Evolutionary conservation across 768 basidiomycete species (phyloP).

Genomic region (Neoboletus subvelutipes): DNA sequence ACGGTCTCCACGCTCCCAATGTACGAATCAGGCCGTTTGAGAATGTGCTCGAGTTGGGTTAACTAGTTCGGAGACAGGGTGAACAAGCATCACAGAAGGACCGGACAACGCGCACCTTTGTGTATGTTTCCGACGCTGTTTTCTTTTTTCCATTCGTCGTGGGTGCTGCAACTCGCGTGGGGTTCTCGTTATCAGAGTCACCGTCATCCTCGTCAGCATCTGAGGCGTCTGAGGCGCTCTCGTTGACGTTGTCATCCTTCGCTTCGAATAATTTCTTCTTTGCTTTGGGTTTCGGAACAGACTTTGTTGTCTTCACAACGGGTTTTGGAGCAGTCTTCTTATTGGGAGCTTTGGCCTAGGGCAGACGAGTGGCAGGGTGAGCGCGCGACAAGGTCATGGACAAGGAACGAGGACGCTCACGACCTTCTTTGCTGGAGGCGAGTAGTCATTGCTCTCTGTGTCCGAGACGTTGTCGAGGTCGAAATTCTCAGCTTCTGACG

Average conservation of each 20-base stretch:
- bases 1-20: constrained; percentile 94
- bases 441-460: constrained; percentile 67
- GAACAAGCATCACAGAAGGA: background rate
- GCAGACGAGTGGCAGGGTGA: constrained; percentile 20
- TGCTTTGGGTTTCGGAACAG: constrained; percentile 50
- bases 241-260: constrained; percentile 62
- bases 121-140: constrained; percentile 87
- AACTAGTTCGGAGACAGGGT: constrained; percentile 49
- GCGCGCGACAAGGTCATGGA: constrained; percentile 1
- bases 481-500: constrained; percentile 70
- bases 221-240: constrained; percentile 42
- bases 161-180: constrained; percentile 24
- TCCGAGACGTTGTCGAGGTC: constrained; percentile 57
- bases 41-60: constrained; percentile 90
- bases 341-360: constrained; percentile 35
- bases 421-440: constrained; percentile 58
- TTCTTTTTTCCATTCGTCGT: constrained; percentile 63
- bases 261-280: constrained; percentile 75
- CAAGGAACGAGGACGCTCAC: constrained; percentile 11
- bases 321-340: constrained; percentile 45
- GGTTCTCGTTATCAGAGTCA: constrained; percentile 41
- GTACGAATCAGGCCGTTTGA: constrained; percentile 91
- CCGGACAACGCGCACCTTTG: constrained; percentile 58
- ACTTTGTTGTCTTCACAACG: constrained; percentile 41
- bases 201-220: constrained; percentile 41